Conservation (phyloP, 2,329 filamentous ascomycete species). For the Sarocladium oryzae region DNA sequence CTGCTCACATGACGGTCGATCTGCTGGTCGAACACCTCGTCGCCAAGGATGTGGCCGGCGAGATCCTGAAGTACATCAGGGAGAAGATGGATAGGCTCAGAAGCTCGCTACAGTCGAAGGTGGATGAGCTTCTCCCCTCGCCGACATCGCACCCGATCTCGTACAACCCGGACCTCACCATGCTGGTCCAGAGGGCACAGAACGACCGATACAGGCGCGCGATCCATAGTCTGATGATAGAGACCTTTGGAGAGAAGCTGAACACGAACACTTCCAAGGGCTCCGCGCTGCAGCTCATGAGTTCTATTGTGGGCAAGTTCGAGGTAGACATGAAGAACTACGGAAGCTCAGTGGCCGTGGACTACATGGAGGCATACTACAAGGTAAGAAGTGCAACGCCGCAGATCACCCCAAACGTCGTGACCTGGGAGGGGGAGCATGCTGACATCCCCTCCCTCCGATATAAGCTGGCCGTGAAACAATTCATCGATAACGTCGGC, state of each 20-base stretch:
- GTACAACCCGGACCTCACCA: conserved; percentile 42
- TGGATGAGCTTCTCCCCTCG: conserved; percentile 37
- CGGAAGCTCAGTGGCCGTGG: conserved; percentile 24
- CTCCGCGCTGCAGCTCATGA: too few relatives aligned
- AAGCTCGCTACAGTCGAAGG: conserved; percentile 29
- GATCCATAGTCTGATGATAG: conserved; percentile 12
- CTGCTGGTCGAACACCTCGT: conserved; percentile 36
- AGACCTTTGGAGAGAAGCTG: conserved; percentile 16
- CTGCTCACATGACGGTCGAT: conserved; percentile 39
- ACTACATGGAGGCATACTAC: conserved; percentile 32
- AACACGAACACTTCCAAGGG: conserved; percentile 12
- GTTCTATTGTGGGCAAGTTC: conserved; percentile 14
- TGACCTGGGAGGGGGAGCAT: too few relatives aligned
- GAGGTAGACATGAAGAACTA: conserved; percentile 26
- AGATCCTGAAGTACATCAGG: conserved; percentile 30
- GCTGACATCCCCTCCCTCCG: too few relatives aligned
- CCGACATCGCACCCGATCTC: conserved; percentile 41
- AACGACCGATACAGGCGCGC: conserved; percentile 14
- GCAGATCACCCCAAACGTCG: background rate
- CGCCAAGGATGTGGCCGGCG: conserved; percentile 29
- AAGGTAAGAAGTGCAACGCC: too few relatives aligned
- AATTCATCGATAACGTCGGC: conserved; percentile 26
- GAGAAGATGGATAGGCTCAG: conserved; percentile 29
- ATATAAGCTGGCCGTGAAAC: conserved; percentile 24
- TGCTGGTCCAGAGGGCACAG: conserved; percentile 26